These are phyloP conservation scores for Amoebophrya sp. DNA, from an alignment of 169 alveolate genomes.

Conservation along the genomic window DNA sequence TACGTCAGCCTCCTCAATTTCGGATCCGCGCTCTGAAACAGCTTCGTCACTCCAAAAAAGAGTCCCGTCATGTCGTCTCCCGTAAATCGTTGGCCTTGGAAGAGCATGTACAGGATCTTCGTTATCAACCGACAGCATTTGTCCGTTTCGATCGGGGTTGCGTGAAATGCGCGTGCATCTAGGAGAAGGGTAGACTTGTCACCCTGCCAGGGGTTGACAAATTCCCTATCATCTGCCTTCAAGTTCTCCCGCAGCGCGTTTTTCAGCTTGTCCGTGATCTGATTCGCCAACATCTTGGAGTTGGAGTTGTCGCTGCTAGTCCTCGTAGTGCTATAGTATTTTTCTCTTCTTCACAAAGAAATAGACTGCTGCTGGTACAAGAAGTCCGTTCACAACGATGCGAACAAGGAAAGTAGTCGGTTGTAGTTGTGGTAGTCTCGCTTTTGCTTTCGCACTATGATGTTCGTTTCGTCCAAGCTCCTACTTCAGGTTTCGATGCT, in stretches of 20 bases:
- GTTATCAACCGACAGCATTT: constrained; percentile 44
- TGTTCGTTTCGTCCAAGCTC: no score
- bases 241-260: not conserved
- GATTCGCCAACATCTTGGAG: not conserved
- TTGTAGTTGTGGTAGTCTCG: no score
- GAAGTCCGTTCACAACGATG: no score
- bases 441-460: no score
- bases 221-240: not conserved
- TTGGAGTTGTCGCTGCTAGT: no score
- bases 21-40: constrained; percentile 78
- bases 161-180: constrained; percentile 52
- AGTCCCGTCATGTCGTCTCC: constrained; percentile 76
- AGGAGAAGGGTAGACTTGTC: constrained; percentile 47
- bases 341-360: no score
- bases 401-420: no score
- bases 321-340: no score
- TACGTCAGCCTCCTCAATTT: constrained; percentile 75
- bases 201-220: not conserved
- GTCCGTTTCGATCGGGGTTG: constrained; percentile 37
- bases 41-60: constrained; percentile 83
- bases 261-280: not conserved
- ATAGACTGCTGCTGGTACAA: no score
- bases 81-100: constrained; percentile 65
- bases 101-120: constrained; percentile 42
- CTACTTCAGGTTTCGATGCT: no score